Percentiles rank a stretch among this genome's conserved stretches.
phyloP scores from a whole-genome alignment of 202 grass and related monocot genomes.

The Alloteropsis angusta region DNA sequence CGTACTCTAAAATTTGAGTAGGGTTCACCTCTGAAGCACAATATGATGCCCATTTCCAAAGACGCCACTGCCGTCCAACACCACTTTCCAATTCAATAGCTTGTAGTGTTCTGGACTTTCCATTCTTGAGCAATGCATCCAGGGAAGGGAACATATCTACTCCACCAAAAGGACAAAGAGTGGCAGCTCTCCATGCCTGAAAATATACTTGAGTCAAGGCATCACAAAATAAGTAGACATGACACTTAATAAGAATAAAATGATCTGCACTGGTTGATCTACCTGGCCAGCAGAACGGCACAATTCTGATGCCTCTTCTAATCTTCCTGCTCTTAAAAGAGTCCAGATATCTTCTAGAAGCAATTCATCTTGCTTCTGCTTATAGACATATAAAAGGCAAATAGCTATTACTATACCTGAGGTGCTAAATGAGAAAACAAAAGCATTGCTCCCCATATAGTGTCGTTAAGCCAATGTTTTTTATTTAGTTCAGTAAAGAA shows the following conservation, averaged over 20 bases:
- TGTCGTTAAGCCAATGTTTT: not conserved
- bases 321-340: conserved; percentile 80
- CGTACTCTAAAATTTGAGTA: not conserved
- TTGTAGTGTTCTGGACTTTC: conserved; percentile 70
- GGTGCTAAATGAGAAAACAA: not conserved
- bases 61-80: conserved; percentile 63
- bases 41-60: conserved; percentile 99
- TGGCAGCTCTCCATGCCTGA: conserved; percentile 93
- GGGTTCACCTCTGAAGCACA: conserved; percentile 77
- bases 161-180: conserved; percentile 84
- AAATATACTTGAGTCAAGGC: conserved; percentile 20
- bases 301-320: conserved; percentile 87
- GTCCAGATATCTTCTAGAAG: conserved; percentile 94
- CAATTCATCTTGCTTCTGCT: conserved; percentile 94
- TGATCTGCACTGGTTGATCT: not conserved
- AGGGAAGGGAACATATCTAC: conserved; percentile 76
- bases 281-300: conserved; percentile 97
- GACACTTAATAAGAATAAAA: conserved; percentile 17
- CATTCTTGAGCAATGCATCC: conserved; percentile 78
- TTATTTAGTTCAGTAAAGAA: conserved; percentile 1
- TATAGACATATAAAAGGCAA: conserved; percentile 13
- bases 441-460: not conserved
- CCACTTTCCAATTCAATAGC: conserved; percentile 90
- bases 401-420: not conserved
- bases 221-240: conserved; percentile 7